Percentiles rank a stretch among this genome's conserved stretches.
Evolutionary conservation across 495 filamentous ascomycete species (phyloP).

Genomic region (Hypoxylon trugodes): DNA sequence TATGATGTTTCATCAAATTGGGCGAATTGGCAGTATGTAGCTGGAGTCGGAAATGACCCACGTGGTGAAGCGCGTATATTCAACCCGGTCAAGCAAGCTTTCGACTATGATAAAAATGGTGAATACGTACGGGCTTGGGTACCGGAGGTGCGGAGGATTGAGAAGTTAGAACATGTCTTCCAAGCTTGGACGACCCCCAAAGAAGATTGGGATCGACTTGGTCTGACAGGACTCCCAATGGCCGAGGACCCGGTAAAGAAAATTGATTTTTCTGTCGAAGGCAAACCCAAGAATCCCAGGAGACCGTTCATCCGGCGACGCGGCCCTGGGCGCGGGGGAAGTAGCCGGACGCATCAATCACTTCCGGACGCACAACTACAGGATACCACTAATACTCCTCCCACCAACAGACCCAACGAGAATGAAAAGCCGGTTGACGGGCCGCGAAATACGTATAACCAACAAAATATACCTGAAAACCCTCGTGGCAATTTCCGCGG

Average conservation of each 20-base stretch:
- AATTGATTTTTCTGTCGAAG: slow-evolving; percentile 62
- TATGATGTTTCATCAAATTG: slow-evolving; percentile 78
- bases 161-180: slow-evolving; percentile 64
- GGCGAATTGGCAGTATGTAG: slow-evolving; percentile 80
- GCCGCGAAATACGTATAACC: not conserved
- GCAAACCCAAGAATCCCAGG: slow-evolving; percentile 48
- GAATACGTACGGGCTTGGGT: slow-evolving; percentile 74
- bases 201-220: slow-evolving; percentile 58
- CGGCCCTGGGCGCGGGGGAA: slow-evolving; percentile 37
- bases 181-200: slow-evolving; percentile 68
- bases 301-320: slow-evolving; percentile 44
- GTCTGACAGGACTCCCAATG: slow-evolving; percentile 59
- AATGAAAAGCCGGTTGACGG: not conserved
- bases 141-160: slow-evolving; percentile 62
- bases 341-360: slow-evolving; percentile 3
- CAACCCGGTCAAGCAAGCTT: slow-evolving; percentile 76
- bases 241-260: slow-evolving; percentile 64
- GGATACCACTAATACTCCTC: not conserved
- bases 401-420: not conserved
- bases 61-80: slow-evolving; percentile 69
- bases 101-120: slow-evolving; percentile 72
- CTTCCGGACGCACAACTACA: not conserved
- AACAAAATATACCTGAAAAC: slow-evolving; percentile 1
- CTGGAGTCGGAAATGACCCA: slow-evolving; percentile 79
- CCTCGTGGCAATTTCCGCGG: slow-evolving; percentile 37